Percentiles rank a stretch among this genome's conserved stretches.
phyloP scores from a whole-genome alignment of 108 stramenopile species.

The Cafeteria roenbergensis region DNA sequence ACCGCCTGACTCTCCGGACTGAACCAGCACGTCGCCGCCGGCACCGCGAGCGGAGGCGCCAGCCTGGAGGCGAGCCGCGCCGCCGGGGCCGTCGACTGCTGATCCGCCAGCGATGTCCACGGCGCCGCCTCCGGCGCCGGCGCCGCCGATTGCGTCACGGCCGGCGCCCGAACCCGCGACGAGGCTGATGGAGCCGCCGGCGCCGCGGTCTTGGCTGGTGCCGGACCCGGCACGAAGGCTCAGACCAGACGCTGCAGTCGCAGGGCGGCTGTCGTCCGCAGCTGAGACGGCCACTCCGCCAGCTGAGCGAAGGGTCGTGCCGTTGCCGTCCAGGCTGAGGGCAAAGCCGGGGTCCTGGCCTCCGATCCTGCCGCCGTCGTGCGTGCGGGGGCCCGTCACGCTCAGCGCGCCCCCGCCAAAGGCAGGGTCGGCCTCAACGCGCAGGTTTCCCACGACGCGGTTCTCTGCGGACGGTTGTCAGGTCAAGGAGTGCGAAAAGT shows the following conservation, averaged over 20 bases:
- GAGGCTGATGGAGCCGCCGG: constrained; percentile 26
- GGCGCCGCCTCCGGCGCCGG: constrained; percentile 32
- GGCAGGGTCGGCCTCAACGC: constrained; percentile 36
- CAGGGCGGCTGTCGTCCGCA: constrained; percentile 15
- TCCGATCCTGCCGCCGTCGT: background rate
- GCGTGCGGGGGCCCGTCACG: constrained; percentile 6
- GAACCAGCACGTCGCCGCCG: constrained; percentile 13
- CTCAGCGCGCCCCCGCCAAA: constrained; percentile 39
- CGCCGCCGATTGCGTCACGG: constrained; percentile 28
- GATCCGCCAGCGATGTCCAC: constrained; percentile 26
- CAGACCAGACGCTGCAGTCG: constrained; percentile 26
- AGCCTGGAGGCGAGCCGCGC: constrained; percentile 6
- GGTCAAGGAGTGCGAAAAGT: no score
- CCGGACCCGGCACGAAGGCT: constrained; percentile 31
- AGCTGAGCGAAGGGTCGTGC: constrained; percentile 28
- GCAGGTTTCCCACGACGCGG: constrained; percentile 36
- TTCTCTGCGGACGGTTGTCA: no score
- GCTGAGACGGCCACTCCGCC: constrained; percentile 21
- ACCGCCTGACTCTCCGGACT: background rate
- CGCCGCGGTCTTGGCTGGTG: constrained; percentile 30
- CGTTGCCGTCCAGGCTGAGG: constrained; percentile 15
- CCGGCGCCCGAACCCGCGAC: constrained; percentile 31
- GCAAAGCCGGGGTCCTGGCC: constrained; percentile 15
- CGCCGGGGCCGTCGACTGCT: constrained; percentile 26
- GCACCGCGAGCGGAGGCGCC: constrained; percentile 4